Conservation (phyloP, 495 filamentous ascomycete species). For the Lophium mytilinum region DNA sequence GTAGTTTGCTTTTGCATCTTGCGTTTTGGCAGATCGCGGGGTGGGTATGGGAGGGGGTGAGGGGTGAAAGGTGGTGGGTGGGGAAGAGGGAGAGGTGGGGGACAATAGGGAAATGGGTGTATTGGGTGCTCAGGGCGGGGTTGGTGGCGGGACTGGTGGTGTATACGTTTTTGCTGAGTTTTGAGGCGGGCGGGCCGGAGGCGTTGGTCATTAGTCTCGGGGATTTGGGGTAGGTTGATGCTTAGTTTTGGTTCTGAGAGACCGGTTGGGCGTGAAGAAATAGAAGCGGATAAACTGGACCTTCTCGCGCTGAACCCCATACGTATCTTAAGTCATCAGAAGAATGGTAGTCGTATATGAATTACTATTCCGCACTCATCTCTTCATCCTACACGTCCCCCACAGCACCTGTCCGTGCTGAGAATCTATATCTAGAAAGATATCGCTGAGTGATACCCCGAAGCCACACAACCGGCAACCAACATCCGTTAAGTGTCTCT, state of each 20-base stretch:
- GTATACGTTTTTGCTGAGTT: conserved; percentile 5
- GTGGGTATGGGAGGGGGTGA: conserved; percentile 3
- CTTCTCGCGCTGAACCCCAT: too few relatives aligned
- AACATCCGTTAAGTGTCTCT: too few relatives aligned
- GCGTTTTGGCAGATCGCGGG: conserved; percentile 2
- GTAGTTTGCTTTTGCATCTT: conserved; percentile 5
- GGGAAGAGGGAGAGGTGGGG: background rate
- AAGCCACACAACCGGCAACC: background rate
- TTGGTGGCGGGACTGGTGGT: background rate
- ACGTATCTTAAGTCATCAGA: too few relatives aligned
- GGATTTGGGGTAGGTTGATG: too few relatives aligned
- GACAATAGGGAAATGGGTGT: background rate
- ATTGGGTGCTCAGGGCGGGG: background rate
- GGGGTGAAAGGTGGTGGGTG: background rate
- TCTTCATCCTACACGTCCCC: background rate
- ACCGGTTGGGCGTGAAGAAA: too few relatives aligned
- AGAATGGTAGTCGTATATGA: background rate
- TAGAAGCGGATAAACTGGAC: too few relatives aligned
- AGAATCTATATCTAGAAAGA: background rate
- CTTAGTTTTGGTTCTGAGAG: too few relatives aligned
- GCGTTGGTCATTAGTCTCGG: background rate
- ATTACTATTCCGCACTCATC: conserved; percentile 1
- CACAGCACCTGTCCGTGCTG: background rate
- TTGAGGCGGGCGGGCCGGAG: conserved; percentile 10
- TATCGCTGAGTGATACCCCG: background rate